Conservation (phyloP, 345 rosid species). For the Citrus reticulata region DNA sequence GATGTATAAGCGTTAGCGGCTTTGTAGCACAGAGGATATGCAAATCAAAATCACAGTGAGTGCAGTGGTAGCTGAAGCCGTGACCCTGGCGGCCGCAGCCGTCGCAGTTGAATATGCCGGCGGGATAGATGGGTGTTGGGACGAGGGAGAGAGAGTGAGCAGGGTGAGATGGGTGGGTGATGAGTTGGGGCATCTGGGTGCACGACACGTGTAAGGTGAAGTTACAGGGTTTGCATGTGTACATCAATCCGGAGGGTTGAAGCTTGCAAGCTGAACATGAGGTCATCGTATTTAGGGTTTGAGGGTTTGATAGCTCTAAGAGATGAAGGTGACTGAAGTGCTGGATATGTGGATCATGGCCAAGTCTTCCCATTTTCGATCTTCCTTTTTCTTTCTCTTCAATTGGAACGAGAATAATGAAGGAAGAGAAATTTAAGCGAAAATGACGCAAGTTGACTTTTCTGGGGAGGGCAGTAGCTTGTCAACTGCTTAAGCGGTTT, state of each 20-base stretch:
- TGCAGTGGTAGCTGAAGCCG: constrained; percentile 60
- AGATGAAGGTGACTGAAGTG: constrained; percentile 61
- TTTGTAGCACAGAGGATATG: constrained; percentile 49
- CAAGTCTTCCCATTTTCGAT: constrained; percentile 43
- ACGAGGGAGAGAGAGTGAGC: constrained; percentile 47
- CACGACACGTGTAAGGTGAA: constrained; percentile 54
- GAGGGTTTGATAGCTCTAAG: constrained; percentile 38
- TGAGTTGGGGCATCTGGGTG: constrained; percentile 44
- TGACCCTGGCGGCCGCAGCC: constrained; percentile 44
- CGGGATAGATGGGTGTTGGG: constrained; percentile 36
- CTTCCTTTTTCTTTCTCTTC: not conserved
- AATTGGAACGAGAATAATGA: not conserved
- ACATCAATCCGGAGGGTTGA: constrained; percentile 31
- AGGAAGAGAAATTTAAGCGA: no score
- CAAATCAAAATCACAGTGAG: constrained; percentile 43
- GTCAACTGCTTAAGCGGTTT: no score
- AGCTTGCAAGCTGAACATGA: constrained; percentile 46
- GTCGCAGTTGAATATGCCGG: constrained; percentile 49
- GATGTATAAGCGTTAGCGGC: constrained; percentile 32
- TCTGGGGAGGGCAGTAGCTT: not conserved
- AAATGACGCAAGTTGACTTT: not conserved
- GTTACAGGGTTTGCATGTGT: constrained; percentile 51
- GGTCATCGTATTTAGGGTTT: not conserved
- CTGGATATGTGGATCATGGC: constrained; percentile 28
- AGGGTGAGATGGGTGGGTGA: constrained; percentile 57